Evolutionary conservation across 345 rosid genomes (phyloP).

Genomic region (Rhizophora mangle): DNA sequence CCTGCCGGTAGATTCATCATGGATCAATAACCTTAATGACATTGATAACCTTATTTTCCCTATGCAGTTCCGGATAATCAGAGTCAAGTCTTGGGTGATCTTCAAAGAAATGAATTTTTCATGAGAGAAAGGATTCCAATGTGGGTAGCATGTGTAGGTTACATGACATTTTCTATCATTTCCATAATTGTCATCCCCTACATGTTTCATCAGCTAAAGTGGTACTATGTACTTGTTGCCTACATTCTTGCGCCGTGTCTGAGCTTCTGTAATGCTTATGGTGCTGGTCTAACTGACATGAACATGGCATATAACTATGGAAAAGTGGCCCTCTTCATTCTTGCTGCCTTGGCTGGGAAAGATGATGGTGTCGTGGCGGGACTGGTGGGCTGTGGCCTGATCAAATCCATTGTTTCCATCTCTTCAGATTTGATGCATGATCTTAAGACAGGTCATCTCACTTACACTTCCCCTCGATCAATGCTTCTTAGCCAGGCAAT

Average conservation of each 20-base stretch:
- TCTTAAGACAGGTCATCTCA: slow-evolving; percentile 88
- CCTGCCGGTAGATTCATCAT: not conserved
- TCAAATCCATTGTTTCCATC: slow-evolving; percentile 77
- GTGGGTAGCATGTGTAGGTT: slow-evolving; percentile 76
- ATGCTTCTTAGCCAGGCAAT: slow-evolving; percentile 87
- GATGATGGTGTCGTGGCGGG: slow-evolving; percentile 77
- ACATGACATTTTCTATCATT: slow-evolving; percentile 55
- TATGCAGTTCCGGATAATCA: slow-evolving; percentile 33
- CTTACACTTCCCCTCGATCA: slow-evolving; percentile 80
- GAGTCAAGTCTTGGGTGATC: slow-evolving; percentile 28
- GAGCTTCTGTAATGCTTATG: slow-evolving; percentile 94
- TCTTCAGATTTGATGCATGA: slow-evolving; percentile 97
- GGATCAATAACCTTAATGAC: not conserved
- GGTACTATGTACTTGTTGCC: slow-evolving; percentile 84
- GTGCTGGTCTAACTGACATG: slow-evolving; percentile 95
- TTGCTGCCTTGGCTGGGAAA: slow-evolving; percentile 69
- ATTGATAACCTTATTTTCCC: slow-evolving; percentile 2
- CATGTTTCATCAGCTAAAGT: slow-evolving; percentile 85
- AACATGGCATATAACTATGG: slow-evolving; percentile 96
- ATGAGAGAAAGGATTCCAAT: slow-evolving; percentile 69
- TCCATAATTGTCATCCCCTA: slow-evolving; percentile 68
- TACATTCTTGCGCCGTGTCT: slow-evolving; percentile 84
- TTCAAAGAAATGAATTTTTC: slow-evolving; percentile 58
- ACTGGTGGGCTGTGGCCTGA: slow-evolving; percentile 83
- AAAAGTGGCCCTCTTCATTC: slow-evolving; percentile 78